Base-by-base conservation (phyloP, 2,329 filamentous ascomycete genomes). In the Rhynchosporium graminicola region DNA sequence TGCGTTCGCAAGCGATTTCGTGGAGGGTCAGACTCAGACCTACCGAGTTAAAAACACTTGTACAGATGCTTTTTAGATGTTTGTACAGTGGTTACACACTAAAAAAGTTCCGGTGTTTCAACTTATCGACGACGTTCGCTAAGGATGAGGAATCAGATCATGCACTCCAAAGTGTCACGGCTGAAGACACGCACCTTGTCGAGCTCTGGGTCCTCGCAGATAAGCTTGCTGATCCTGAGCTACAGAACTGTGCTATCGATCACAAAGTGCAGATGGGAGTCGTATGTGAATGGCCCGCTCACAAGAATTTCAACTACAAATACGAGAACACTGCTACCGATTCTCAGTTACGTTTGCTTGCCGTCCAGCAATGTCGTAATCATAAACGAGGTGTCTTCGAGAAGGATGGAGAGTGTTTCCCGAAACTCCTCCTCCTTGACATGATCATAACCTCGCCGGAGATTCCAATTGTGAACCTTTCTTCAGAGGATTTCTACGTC, bases 1-100 rank as follows among this genome's bases (percentile, higher is more conserved):
- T 8, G 64, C 61, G 10, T 66, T 64, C 45, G 59, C 60, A 6
- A 55, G 61, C 52, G 20, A 43, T 9, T 63, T 63, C 12, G 3
- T 64, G 13, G 60, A 66, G 38, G 60, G 60, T 1, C 46, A 63
- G n/a, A 64, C 62, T 2, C 62, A 66, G 31, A 61, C 59, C 3
- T 64, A 63, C 26, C 38, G 10, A 0, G 10, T 66, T 3, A 56
- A 64, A 8, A 60, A 64, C 13, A 47, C 31, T 1, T 33, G 40
- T 2, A 4, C 33, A 4, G 26, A 31, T 3, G 29, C 38, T 2
- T 61, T 61, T 29, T 10, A n/a, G 12, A 12, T 59, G 0, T 43
- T 58, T 26, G 12, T 47, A 4, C 28, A 51, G 12, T 62, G 60
- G 47, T 15, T 62, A 4, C 57, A 57, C 13, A 52, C 33, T 2